A percentile compares a stretch with the other conserved stretches of the same genome.
These are phyloP conservation scores for Kurtzmaniella natalensis DNA, from an alignment of 1,139 yeast genomes.

Conservation along the genomic window DNA sequence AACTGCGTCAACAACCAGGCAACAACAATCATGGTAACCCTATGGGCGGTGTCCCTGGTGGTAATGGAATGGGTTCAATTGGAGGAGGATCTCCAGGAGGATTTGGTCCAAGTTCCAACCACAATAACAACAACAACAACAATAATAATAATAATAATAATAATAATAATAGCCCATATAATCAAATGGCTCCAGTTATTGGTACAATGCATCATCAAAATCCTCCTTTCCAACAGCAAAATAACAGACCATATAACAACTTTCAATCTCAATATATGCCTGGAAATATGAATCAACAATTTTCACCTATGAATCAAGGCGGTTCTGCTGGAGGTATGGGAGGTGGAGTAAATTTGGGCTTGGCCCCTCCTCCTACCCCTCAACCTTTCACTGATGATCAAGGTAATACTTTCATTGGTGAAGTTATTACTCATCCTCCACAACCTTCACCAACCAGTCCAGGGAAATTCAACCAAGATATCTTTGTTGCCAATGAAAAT, in stretches of 20 bases:
- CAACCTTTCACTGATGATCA: conserved; percentile 44
- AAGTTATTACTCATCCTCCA: conserved; percentile 40
- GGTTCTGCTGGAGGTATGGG: background rate
- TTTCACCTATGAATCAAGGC: conserved; percentile 4
- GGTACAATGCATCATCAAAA: conserved; percentile 7
- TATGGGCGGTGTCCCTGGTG: background rate
- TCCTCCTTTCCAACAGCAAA: conserved; percentile 14
- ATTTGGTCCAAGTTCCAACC: conserved; percentile 6
- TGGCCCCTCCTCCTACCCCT: conserved; percentile 14
- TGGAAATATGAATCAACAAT: conserved; percentile 34
- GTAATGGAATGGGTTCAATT: background rate
- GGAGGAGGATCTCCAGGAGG: background rate
- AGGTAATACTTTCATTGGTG: conserved; percentile 43
- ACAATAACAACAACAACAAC: conserved; percentile 10
- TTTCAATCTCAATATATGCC: conserved; percentile 45
- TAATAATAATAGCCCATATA: conserved; percentile 1
- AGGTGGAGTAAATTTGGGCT: conserved; percentile 1
- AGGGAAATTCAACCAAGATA: conserved; percentile 60
- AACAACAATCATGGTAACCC: conserved; percentile 6
- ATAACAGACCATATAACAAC: conserved; percentile 23
- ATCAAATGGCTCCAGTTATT: conserved; percentile 14
- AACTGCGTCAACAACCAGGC: conserved; percentile 26
- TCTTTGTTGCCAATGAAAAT: conserved; percentile 69
- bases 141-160: too few relatives aligned
- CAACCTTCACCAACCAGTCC: conserved; percentile 29